Evolutionary conservation across 345 rosid genomes (phyloP), one percentile per base, ranked within the genome.

Genomic region (Bretschneidera sinensis): DNA sequence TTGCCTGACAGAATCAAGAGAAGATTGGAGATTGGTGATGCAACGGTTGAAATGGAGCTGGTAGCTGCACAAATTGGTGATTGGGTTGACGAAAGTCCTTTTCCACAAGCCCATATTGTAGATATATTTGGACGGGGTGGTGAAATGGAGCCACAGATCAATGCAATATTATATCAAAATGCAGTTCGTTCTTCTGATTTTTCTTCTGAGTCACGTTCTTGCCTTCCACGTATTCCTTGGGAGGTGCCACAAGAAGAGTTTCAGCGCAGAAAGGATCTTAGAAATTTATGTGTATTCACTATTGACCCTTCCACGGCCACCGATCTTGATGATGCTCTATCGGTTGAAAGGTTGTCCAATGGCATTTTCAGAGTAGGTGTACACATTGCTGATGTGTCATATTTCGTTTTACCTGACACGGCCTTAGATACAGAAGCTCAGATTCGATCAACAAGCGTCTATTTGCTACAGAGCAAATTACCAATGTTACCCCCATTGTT

Each of bases 311-410:
- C 85, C 17, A 80, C 78, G 17, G 94, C 97, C 20, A 69, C 81
- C 45, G 98, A 89, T 53, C 94, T 92, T 51, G 98, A 92, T 59
- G 98, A 92, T 83, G 98, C 97, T 59, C 73, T 89, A 21, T 92
- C 97, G 24, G 71, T 87, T 66, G 88, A 92, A 74, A 71, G 71
- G 71, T 61, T 87, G 62, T 59, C 88, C 21, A 62, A 64, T 61
- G 94, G 78, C 57, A 64, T 70, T 57, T 73, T 65, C 24, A 87
- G 97, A 80, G 84, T 89, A 16, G 97, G 98, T 47, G 96, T 92
- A 48, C 98, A 92, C 78, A 80, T 92, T 71, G 83, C 94, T 6
- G 98, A 92, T 72, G 96, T 78, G 43, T 85, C 97, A 31, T 85
- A 78, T 73, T 92, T 89, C 76, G 96, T 85, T 67, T 79, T 82